Base-by-base conservation (phyloP, 1,139 yeast genomes). In the Petasospora fabianii region DNA sequence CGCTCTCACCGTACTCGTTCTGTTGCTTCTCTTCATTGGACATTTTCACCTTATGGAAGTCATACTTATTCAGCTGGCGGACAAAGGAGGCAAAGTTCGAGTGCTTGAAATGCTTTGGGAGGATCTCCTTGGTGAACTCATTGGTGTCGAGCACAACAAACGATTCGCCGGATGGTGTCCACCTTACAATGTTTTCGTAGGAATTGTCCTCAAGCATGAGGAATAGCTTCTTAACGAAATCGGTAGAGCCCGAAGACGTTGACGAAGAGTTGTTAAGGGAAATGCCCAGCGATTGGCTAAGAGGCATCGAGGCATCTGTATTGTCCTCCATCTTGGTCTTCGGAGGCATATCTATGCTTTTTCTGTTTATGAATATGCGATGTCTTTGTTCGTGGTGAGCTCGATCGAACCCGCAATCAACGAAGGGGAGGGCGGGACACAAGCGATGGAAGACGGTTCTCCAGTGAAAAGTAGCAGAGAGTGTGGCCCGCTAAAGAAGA, bases 11-110 rank as follows among this genome's bases (percentile, higher is more conserved):
- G 53, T 81, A 83, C 38, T 75, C 74, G 34, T 66, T 66, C 46
- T 65, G 68, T 43, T 69, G 69, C 41, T 75, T 79, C 51, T 78
- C 68, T 60, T 64, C 71, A 27, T 62, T 65, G 21, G 69, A 63
- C 43, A 60, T 53, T 44, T 66, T 66, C 19, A 92, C 95, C 64
- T 92, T 92, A 65, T 92, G 97, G 73, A 95, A 92, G 54, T 94
- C 98, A 57, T 92, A 92, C 69, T 92, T 90, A 68, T 92, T 92
- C 53, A 92, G 69, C 59, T 90, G 97, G 44, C 97, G 76, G 8
- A 90, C 97, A 67, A 92, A 92, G 51, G 92, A 80, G 29, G 97
- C 94, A 64, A 87, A 90, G 64, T 92, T 92, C 43, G 88, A 79
- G 63, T 92, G 97, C 56, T 90, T 90, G 67, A 92, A 92, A 62